Evolutionary conservation across 192 early-diverging fungal genomes (phyloP).

Genomic region (Gamsiella multidivaricata): DNA sequence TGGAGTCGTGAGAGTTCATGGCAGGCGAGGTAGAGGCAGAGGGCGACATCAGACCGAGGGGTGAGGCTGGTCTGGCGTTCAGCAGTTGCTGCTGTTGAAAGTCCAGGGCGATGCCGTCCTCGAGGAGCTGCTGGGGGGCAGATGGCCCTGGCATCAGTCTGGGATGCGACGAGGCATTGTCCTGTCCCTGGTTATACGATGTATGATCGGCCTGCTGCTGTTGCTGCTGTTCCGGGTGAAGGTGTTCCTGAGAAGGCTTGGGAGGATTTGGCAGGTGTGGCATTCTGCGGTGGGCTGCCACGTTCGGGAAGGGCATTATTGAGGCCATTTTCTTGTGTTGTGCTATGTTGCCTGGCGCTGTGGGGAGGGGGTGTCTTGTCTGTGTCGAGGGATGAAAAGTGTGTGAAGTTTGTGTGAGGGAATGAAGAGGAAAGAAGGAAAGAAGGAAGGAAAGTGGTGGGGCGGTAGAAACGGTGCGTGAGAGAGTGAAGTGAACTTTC

Average conservation of each 20-base stretch:
- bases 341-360: background rate
- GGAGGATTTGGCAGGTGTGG: conserved; percentile 32
- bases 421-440: background rate
- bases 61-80: background rate
- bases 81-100: background rate
- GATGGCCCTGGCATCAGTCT: background rate
- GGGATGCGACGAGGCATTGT: background rate
- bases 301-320: conserved; percentile 40
- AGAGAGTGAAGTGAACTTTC: background rate
- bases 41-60: background rate
- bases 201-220: conserved; percentile 1
- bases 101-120: too few species aligned
- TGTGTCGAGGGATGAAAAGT: background rate
- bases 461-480: background rate
- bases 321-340: too few species aligned
- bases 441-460: background rate
- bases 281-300: conserved; percentile 39
- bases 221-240: conserved; percentile 16
- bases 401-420: background rate
- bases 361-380: background rate
- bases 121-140: background rate
- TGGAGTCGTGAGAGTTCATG: conserved; percentile 29
- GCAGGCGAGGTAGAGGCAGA: background rate
- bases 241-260: conserved; percentile 20
- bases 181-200: background rate